These are phyloP conservation scores for Sclerotinia spermophila DNA, from an alignment of 2,329 filamentous ascomycete species.

Conservation along the genomic window DNA sequence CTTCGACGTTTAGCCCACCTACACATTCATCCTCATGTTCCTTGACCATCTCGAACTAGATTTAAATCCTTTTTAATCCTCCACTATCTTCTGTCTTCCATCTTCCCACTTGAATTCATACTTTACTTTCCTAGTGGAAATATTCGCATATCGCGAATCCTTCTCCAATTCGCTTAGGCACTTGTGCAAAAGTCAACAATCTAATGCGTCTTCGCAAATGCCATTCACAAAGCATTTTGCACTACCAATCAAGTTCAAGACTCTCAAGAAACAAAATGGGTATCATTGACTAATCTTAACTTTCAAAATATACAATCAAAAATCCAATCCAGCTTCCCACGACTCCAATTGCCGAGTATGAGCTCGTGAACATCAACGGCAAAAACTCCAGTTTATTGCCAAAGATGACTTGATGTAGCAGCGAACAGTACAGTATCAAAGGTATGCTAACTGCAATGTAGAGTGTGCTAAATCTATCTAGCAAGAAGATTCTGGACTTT, in stretches of 20 bases:
- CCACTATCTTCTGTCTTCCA: background rate
- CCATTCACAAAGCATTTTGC: background rate
- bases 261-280: slow-evolving; percentile 15
- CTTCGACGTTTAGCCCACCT: background rate
- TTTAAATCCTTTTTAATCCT: background rate
- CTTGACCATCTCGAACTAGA: background rate
- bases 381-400: slow-evolving; percentile 82
- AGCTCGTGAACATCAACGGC: slow-evolving; percentile 94
- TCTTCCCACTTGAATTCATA: background rate
- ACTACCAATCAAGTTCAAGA: background rate
- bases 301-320: slow-evolving; percentile 80
- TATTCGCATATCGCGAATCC: background rate
- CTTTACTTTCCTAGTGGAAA: background rate
- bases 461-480: slow-evolving; percentile 84
- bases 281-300: slow-evolving; percentile 28
- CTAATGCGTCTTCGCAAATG: background rate
- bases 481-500: slow-evolving; percentile 76
- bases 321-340: slow-evolving; percentile 95
- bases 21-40: background rate
- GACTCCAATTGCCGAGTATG: slow-evolving; percentile 90
- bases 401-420: slow-evolving; percentile 80
- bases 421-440: slow-evolving; percentile 80
- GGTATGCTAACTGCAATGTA: slow-evolving; percentile 91
- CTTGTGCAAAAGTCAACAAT: background rate
- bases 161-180: background rate